These are phyloP conservation scores for Sambucus nigra DNA, from an alignment of 129 eudicot genomes.

Conservation along the genomic window DNA sequence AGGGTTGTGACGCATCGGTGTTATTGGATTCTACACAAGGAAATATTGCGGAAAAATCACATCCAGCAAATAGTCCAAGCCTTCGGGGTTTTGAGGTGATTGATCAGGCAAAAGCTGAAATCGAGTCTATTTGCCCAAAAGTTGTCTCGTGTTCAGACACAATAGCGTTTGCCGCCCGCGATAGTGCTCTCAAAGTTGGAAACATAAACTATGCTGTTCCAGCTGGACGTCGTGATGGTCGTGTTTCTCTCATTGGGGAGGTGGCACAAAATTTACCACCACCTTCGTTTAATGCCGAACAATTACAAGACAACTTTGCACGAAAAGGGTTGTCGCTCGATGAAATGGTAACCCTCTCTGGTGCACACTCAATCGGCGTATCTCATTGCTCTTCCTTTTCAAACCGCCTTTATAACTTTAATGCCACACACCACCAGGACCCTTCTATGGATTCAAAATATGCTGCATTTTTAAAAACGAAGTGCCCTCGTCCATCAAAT, in stretches of 20 bases:
- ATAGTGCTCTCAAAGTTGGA: slow-evolving; percentile 19
- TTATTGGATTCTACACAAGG: slow-evolving; percentile 21
- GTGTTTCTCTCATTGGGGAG: slow-evolving; percentile 9
- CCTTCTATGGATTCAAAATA: slow-evolving; percentile 8
- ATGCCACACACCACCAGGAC: slow-evolving; percentile 17
- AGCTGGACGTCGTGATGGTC: slow-evolving; percentile 25
- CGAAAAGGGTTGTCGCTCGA: slow-evolving; percentile 23
- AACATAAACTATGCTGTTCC: slow-evolving; percentile 17
- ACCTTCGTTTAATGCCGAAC: slow-evolving; percentile 11
- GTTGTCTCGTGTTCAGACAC: slow-evolving; percentile 33
- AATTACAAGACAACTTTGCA: slow-evolving; percentile 10
- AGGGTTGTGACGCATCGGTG: slow-evolving; percentile 37
- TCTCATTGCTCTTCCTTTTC: slow-evolving; percentile 28
- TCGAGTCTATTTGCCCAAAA: slow-evolving; percentile 22
- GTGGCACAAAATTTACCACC: slow-evolving; percentile 16
- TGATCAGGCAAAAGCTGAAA: slow-evolving; percentile 23
- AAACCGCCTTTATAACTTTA: slow-evolving; percentile 11
- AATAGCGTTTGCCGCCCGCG: slow-evolving; percentile 31
- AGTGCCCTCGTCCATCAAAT: neutral
- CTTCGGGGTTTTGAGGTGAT: slow-evolving; percentile 28
- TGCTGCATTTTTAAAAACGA: neutral
- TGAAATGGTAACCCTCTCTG: slow-evolving; percentile 31
- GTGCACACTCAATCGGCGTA: slow-evolving; percentile 28
- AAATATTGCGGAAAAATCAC: slow-evolving; percentile 19
- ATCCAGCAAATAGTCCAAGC: slow-evolving; percentile 21